Evolutionary conservation across 1,284 basidiomycete species (phyloP).

Genomic region (Rhizoctonia solani): DNA sequence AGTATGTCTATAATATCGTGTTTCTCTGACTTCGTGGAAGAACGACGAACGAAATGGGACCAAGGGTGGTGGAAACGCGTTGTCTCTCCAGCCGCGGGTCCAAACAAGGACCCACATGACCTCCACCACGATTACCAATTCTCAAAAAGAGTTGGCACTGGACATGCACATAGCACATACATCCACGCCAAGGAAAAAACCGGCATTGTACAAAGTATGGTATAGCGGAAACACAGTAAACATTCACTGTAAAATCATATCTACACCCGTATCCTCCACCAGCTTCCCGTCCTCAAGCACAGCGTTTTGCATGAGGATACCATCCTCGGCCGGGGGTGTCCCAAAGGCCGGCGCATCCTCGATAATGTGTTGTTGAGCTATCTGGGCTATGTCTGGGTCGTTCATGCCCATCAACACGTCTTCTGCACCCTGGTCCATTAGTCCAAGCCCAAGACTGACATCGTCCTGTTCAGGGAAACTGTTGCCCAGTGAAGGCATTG

Average conservation of each 20-base stretch:
- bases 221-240: neutral
- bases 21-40: neutral
- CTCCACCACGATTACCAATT: conserved; percentile 7
- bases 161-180: neutral
- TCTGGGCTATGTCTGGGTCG: conserved; percentile 12
- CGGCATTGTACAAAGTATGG: neutral
- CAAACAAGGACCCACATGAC: conserved; percentile 35
- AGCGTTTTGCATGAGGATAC: conserved; percentile 20
- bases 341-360: conserved; percentile 33
- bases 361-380: conserved; percentile 23
- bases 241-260: conserved; percentile 23
- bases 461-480: conserved; percentile 22
- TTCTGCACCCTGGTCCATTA: conserved; percentile 27
- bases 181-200: neutral
- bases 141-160: conserved; percentile 2
- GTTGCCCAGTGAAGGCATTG: conserved; percentile 8
- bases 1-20: neutral
- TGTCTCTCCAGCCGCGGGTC: conserved; percentile 27
- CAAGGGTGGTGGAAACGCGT: conserved; percentile 33
- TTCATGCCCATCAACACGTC: conserved; percentile 23
- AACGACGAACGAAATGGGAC: conserved; percentile 21
- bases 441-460: conserved; percentile 18
- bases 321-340: conserved; percentile 24
- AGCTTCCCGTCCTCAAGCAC: conserved; percentile 32
- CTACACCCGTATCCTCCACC: conserved; percentile 22